These are phyloP conservation scores for Monosporascus sp. DNA, from an alignment of 2,329 filamentous ascomycete genomes.

Conservation along the genomic window DNA sequence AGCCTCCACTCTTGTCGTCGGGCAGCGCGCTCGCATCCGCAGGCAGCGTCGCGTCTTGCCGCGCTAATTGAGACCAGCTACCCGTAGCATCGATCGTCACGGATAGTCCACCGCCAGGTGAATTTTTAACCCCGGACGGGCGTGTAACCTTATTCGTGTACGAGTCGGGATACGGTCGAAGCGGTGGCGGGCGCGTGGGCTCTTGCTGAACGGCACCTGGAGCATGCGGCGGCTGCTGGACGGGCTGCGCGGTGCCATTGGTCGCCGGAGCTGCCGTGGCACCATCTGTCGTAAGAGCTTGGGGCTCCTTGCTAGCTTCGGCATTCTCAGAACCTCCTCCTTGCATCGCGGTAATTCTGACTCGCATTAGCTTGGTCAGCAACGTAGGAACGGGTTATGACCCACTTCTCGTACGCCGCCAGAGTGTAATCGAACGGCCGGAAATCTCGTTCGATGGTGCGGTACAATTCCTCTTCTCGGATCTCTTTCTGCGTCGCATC, in stretches of 20 bases:
- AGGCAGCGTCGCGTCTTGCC: slow-evolving; percentile 72
- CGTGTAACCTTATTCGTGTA: slow-evolving; percentile 43
- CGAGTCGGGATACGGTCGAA: slow-evolving; percentile 43
- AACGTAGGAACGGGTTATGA: background rate
- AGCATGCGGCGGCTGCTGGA: slow-evolving; percentile 9
- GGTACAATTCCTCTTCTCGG: slow-evolving; percentile 86
- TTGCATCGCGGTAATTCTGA: slow-evolving; percentile 31
- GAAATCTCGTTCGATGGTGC: slow-evolving; percentile 91
- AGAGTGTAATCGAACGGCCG: slow-evolving; percentile 92
- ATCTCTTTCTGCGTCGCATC: slow-evolving; percentile 95
- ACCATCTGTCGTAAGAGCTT: slow-evolving; percentile 49
- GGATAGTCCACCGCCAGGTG: slow-evolving; percentile 78
- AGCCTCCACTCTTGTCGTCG: slow-evolving; percentile 48
- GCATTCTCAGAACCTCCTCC: slow-evolving; percentile 17
- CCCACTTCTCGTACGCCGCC: slow-evolving; percentile 70
- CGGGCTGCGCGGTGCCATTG: slow-evolving; percentile 16
- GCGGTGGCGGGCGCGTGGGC: slow-evolving; percentile 12
- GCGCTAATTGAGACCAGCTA: slow-evolving; percentile 86
- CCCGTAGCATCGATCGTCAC: slow-evolving; percentile 85
- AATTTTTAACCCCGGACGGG: slow-evolving; percentile 61
- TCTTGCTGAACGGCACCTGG: slow-evolving; percentile 1
- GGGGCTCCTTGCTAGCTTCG: slow-evolving; percentile 28
- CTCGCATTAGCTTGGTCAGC: slow-evolving; percentile 7
- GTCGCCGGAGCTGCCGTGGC: slow-evolving; percentile 34
- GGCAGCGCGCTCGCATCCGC: slow-evolving; percentile 55